phyloP scores from a whole-genome alignment of 169 alveolate species.

The Plasmodium blacklocki region DNA sequence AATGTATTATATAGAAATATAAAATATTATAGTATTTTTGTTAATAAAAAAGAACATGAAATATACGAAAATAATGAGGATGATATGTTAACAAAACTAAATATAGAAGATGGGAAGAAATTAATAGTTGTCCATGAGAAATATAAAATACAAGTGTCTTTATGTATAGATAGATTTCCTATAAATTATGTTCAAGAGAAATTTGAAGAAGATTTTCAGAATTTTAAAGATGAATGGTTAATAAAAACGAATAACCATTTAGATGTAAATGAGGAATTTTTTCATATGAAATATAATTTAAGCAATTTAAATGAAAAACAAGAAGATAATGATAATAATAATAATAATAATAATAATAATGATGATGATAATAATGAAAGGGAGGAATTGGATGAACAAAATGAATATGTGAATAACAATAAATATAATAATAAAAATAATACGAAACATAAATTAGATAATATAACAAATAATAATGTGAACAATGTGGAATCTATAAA shows the following conservation, averaged over 20 bases:
- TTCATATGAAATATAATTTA: conserved; percentile 73
- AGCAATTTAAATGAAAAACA: conserved; percentile 54
- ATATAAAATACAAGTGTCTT: conserved; percentile 64
- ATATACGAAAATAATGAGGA: not conserved
- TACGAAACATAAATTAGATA: not conserved
- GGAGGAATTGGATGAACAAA: conserved; percentile 19
- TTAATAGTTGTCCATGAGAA: conserved; percentile 57
- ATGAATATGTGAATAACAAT: conserved; percentile 37
- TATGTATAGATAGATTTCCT: conserved; percentile 75
- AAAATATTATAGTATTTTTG: not conserved
- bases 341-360: conserved; percentile 1
- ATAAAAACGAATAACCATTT: conserved; percentile 67
- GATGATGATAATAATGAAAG: conserved; percentile 1
- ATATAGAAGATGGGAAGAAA: conserved; percentile 59
- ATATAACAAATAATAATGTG: not conserved
- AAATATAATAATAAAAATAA: conserved; percentile 30
- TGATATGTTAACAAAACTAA: not conserved
- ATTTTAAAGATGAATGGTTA: conserved; percentile 69
- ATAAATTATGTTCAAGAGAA: conserved; percentile 46
- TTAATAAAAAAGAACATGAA: conserved; percentile 7
- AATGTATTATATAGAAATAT: too few species aligned
- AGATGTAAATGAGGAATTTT: conserved; percentile 63
- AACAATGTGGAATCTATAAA: not conserved
- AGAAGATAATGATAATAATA: conserved; percentile 14
- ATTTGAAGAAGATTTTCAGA: conserved; percentile 66